A percentile compares a stretch with the other conserved stretches of the same genome.
These are phyloP conservation scores for Murraya koenigii DNA, from an alignment of 345 rosid genomes.

Conservation along the genomic window DNA sequence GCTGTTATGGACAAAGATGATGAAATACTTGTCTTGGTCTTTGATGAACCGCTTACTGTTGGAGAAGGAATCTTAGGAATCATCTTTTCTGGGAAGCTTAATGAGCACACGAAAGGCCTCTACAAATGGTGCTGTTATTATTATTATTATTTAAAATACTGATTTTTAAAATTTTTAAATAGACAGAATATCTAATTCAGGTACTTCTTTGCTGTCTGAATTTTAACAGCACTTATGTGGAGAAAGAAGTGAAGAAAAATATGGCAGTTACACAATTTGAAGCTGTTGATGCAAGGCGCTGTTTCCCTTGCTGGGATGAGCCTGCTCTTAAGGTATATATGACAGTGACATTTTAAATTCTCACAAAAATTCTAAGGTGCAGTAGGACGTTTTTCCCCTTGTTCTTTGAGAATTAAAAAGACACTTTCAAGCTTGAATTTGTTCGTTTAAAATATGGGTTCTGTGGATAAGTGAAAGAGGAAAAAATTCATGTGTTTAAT, in stretches of 20 bases:
- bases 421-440: neutral
- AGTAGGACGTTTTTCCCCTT: too few relatives aligned
- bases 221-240: slow-evolving; percentile 29
- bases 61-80: slow-evolving; percentile 35
- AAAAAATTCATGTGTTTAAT: neutral
- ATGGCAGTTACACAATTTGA: slow-evolving; percentile 52
- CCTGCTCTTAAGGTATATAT: slow-evolving; percentile 43
- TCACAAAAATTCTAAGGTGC: too few relatives aligned
- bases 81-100: slow-evolving; percentile 34
- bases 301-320: slow-evolving; percentile 59
- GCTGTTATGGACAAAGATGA: slow-evolving; percentile 34
- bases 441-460: neutral
- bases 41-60: slow-evolving; percentile 26
- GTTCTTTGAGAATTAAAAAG: neutral
- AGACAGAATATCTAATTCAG: too few relatives aligned
- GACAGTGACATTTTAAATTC: neutral
- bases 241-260: slow-evolving; percentile 36
- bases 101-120: slow-evolving; percentile 39
- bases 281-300: slow-evolving; percentile 41
- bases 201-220: neutral
- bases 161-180: too few relatives aligned
- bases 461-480: neutral
- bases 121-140: slow-evolving; percentile 35
- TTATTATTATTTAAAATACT: neutral
- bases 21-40: slow-evolving; percentile 40